Conservation (phyloP, 2,329 filamentous ascomycete species). For the Sporothrix inflata region DNA sequence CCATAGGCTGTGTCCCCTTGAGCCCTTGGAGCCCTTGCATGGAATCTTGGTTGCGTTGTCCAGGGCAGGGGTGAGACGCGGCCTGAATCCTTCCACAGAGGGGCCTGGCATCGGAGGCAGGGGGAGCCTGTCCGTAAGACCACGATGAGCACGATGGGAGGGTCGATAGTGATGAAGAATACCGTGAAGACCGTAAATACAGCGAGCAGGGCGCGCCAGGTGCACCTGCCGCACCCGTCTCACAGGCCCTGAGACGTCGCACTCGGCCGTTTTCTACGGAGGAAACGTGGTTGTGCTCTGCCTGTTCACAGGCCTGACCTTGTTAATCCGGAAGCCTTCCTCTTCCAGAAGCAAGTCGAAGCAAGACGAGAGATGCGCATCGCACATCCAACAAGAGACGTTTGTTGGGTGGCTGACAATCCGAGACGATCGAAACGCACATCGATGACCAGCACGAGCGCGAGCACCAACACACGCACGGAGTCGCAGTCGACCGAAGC, state of each 20-base stretch:
- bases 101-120: too few species aligned
- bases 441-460: neutral
- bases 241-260: constrained; percentile 18
- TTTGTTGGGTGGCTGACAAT: neutral
- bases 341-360: neutral
- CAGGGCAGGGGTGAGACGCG: too few species aligned
- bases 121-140: too few species aligned
- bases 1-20: too few species aligned
- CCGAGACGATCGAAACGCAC: neutral
- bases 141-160: neutral
- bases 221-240: neutral
- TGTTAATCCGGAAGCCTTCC: constrained; percentile 3
- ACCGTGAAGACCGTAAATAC: neutral
- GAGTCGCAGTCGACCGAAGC: neutral
- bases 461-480: neutral
- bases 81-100: too few species aligned
- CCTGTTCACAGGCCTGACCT: neutral
- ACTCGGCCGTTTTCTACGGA: constrained; percentile 8
- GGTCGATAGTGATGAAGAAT: neutral
- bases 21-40: too few species aligned
- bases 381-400: neutral
- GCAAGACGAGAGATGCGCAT: neutral
- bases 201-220: neutral
- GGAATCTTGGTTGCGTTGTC: too few species aligned
- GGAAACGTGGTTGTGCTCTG: too few species aligned